These are phyloP conservation scores for Globisporangium splendens DNA, from an alignment of 352 stramenopile species.

Conservation along the genomic window DNA sequence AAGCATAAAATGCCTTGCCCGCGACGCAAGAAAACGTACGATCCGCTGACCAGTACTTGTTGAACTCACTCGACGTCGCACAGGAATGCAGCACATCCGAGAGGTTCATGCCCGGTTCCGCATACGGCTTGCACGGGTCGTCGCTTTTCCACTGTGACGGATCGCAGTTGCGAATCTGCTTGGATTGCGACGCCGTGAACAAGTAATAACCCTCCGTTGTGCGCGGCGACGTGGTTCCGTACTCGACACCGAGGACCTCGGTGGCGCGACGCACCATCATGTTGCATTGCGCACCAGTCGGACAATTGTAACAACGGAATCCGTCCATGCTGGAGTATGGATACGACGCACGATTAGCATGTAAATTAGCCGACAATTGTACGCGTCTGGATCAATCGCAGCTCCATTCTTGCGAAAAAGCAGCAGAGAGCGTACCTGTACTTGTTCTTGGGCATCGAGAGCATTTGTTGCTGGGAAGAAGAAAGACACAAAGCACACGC, in stretches of 20 bases:
- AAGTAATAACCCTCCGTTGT: constrained; percentile 58
- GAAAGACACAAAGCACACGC: neutral
- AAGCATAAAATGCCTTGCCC: constrained; percentile 53
- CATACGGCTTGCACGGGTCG: constrained; percentile 45
- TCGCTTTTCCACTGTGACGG: constrained; percentile 36
- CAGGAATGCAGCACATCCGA: constrained; percentile 42
- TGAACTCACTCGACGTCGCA: constrained; percentile 26
- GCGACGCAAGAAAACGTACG: constrained; percentile 63
- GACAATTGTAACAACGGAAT: constrained; percentile 49
- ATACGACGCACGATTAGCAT: neutral
- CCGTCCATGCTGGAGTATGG: constrained; percentile 43
- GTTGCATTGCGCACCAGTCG: constrained; percentile 40
- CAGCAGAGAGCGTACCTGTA: constrained; percentile 33
- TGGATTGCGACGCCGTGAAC: constrained; percentile 43
- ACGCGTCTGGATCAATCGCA: too few relatives aligned
- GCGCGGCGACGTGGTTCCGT: constrained; percentile 48
- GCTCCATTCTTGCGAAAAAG: neutral
- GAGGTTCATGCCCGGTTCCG: constrained; percentile 14
- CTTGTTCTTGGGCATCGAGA: constrained; percentile 40
- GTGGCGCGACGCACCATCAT: constrained; percentile 50
- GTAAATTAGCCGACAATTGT: neutral
- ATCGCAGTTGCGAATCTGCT: constrained; percentile 25
- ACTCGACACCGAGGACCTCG: constrained; percentile 36
- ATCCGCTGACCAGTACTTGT: constrained; percentile 53
- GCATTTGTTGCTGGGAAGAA: constrained; percentile 34